Evolutionary conservation across 495 filamentous ascomycete species (phyloP).

Genomic region (Thermothielavioides terrestris): DNA sequence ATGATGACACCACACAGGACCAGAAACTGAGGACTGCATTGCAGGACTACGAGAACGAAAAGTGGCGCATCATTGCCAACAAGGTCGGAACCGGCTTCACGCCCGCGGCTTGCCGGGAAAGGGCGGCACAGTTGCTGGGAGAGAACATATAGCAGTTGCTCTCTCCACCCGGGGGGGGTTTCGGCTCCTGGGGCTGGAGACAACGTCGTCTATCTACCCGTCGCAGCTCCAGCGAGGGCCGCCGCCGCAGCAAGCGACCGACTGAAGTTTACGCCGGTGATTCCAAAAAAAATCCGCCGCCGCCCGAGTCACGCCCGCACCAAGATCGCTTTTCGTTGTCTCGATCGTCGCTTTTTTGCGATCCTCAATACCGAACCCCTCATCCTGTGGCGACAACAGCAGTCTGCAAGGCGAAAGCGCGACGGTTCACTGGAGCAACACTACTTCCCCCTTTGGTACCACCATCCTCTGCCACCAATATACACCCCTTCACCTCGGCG

Average conservation of each 20-base stretch:
- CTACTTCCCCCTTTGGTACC: no score
- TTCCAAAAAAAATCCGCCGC: no score
- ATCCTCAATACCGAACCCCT: no score
- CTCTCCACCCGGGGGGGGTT: slow-evolving; percentile 44
- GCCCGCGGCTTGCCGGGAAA: slow-evolving; percentile 73
- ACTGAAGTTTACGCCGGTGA: no score
- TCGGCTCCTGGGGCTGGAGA: slow-evolving; percentile 46
- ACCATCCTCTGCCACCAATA: background rate
- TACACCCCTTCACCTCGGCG: background rate
- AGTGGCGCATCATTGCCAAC: slow-evolving; percentile 78
- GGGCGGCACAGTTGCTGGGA: slow-evolving; percentile 52
- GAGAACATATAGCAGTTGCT: slow-evolving; percentile 48
- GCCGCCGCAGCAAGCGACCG: no score
- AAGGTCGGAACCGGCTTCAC: slow-evolving; percentile 84
- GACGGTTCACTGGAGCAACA: no score
- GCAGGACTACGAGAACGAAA: slow-evolving; percentile 81
- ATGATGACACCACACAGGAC: slow-evolving; percentile 45
- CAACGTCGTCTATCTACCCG: slow-evolving; percentile 36
- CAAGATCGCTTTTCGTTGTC: no score
- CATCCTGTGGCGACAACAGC: no score
- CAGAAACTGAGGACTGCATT: slow-evolving; percentile 69
- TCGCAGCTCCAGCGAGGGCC: slow-evolving; percentile 32
- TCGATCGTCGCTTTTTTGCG: no score
- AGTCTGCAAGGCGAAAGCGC: no score
- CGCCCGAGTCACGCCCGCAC: no score